phyloP scores from a whole-genome alignment of 2,329 filamentous ascomycete genomes.

The Pseudogymnoascus sp. region DNA sequence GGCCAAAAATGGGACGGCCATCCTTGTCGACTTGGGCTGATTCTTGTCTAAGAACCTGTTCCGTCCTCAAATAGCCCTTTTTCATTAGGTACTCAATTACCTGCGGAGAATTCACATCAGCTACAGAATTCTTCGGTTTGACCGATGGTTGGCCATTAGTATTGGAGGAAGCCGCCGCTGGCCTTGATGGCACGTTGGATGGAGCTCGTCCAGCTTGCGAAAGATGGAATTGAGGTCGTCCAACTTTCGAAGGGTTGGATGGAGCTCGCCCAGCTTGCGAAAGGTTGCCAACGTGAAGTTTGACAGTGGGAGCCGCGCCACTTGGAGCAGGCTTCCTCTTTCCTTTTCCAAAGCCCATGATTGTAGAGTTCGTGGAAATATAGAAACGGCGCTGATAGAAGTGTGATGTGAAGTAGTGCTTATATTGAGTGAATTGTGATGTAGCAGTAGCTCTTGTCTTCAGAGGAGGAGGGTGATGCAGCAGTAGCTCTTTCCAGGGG shows the following conservation, averaged over 20 bases:
- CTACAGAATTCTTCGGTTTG: background rate
- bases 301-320: background rate
- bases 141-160: background rate
- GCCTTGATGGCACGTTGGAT: background rate
- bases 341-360: background rate
- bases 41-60: slow-evolving; percentile 86
- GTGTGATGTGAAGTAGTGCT: background rate
- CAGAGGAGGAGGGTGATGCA: background rate
- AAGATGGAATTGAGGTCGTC: background rate
- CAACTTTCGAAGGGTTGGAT: background rate
- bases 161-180: background rate
- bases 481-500: background rate
- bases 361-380: background rate
- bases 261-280: background rate
- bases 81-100: slow-evolving; percentile 94
- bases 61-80: slow-evolving; percentile 86
- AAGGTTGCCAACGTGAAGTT: background rate
- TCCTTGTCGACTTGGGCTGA: slow-evolving; percentile 75
- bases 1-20: slow-evolving; percentile 61
- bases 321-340: background rate
- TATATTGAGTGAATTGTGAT: background rate
- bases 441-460: background rate
- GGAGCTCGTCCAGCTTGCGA: background rate
- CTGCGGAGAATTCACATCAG: slow-evolving; percentile 30
- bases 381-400: background rate